phyloP scores from a whole-genome alignment of 129 eudicot genomes.

The Artemisia annua region DNA sequence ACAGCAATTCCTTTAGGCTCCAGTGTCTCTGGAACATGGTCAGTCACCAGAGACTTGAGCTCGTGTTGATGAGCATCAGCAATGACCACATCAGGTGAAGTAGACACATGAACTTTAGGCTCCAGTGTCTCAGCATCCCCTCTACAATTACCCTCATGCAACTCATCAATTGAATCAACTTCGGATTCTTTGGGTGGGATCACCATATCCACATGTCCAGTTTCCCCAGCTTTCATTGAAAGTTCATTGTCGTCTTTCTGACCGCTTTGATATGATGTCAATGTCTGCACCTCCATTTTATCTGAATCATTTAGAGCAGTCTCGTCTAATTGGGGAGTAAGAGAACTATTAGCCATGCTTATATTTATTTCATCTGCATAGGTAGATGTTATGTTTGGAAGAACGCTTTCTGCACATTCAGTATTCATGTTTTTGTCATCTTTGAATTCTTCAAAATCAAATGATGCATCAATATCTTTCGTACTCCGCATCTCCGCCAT shows the following conservation, averaged over 20 bases:
- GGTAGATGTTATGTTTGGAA: conserved; percentile 14
- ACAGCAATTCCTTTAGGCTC: conserved; percentile 25
- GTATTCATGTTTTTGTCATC: conserved; percentile 26
- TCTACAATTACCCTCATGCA: conserved; percentile 6
- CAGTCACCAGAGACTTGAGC: conserved; percentile 28
- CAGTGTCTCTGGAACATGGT: conserved; percentile 12
- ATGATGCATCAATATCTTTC: conserved; percentile 26
- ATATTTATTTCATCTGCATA: conserved; percentile 15
- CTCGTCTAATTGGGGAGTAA: conserved; percentile 2
- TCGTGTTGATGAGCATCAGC: conserved; percentile 34
- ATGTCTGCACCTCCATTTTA: conserved; percentile 20
- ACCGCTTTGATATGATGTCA: conserved; percentile 25
- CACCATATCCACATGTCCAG: conserved; percentile 25
- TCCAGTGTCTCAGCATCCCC: conserved; percentile 19
- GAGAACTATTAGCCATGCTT: neutral
- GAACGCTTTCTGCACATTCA: conserved; percentile 16
- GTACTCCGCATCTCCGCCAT: conserved; percentile 42
- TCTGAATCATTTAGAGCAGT: conserved; percentile 23
- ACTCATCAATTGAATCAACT: conserved; percentile 20
- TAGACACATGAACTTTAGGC: conserved; percentile 11
- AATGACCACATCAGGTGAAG: conserved; percentile 18
- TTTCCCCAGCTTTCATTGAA: conserved; percentile 36
- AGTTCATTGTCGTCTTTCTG: conserved; percentile 19
- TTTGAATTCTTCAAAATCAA: conserved; percentile 26
- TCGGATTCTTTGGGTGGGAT: conserved; percentile 25